Conservation (phyloP, 2,329 filamentous ascomycete species). For the Clarireedia sp. region DNA sequence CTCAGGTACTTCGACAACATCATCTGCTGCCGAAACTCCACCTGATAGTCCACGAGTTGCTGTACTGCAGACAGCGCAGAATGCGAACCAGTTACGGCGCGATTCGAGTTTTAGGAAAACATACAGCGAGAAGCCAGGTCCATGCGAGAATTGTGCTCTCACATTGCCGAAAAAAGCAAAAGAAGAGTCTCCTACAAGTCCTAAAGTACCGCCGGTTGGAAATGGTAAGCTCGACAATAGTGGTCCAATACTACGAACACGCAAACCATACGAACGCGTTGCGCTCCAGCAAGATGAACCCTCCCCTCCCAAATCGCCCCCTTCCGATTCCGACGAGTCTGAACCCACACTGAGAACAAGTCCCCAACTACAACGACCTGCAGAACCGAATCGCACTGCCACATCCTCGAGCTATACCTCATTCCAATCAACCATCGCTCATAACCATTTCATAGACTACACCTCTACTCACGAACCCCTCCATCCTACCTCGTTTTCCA, state of each 20-base stretch:
- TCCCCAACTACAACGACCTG: conserved; percentile 3
- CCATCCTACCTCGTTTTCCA: conserved; percentile 54
- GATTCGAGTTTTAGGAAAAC: conserved; percentile 55
- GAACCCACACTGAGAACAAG: conserved; percentile 19
- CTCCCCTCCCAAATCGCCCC: conserved; percentile 25
- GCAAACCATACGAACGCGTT: conserved; percentile 51
- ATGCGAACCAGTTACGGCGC: conserved; percentile 33
- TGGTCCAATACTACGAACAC: conserved; percentile 52
- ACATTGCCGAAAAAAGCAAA: conserved; percentile 47
- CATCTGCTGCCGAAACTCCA: conserved; percentile 46
- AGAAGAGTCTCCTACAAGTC: conserved; percentile 19
- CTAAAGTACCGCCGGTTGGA: not conserved
- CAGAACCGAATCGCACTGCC: conserved; percentile 12
- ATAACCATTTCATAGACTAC: conserved; percentile 60
- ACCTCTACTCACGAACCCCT: conserved; percentile 61
- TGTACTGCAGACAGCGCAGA: conserved; percentile 29
- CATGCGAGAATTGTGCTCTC: conserved; percentile 62
- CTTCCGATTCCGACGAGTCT: conserved; percentile 24
- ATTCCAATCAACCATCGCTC: conserved; percentile 40
- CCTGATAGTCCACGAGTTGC: conserved; percentile 46
- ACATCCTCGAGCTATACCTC: conserved; percentile 26
- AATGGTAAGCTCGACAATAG: conserved; percentile 16
- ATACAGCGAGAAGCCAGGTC: conserved; percentile 55
- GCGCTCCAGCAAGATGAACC: conserved; percentile 31
- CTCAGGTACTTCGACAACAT: conserved; percentile 20